Percentiles rank a stretch among this genome's conserved stretches.
Conservation (phyloP, 202 grass and related monocot species). For the Cymbopogon flexuosus region DNA sequence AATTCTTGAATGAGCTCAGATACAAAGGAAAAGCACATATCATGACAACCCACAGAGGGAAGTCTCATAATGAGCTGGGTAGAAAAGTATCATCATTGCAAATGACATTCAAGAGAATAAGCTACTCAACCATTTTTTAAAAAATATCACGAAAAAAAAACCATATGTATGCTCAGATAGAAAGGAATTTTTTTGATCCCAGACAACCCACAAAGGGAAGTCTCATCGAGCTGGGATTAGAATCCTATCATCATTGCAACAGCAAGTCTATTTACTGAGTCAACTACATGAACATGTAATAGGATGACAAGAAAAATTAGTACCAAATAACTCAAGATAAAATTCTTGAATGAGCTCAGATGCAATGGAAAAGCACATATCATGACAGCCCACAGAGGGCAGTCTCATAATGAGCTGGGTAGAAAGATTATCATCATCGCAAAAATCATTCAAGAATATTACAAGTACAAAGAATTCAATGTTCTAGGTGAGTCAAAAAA, state of each 20-base stretch:
- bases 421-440: slow-evolving; percentile 67
- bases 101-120: background rate
- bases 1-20: slow-evolving; percentile 43
- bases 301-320: background rate
- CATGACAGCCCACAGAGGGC: slow-evolving; percentile 53
- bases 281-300: background rate
- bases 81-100: slow-evolving; percentile 71
- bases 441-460: background rate
- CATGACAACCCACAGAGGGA: slow-evolving; percentile 53
- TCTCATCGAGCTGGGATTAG: slow-evolving; percentile 70
- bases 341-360: slow-evolving; percentile 44
- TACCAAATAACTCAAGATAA: background rate
- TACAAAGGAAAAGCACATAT: slow-evolving; percentile 53
- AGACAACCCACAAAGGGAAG: slow-evolving; percentile 58
- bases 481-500: background rate
- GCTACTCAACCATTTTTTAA: background rate
- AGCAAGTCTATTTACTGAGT: background rate
- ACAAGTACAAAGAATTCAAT: no score
- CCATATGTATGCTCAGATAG: slow-evolving; percentile 43
- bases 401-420: slow-evolving; percentile 92
- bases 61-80: slow-evolving; percentile 94
- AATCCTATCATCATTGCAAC: slow-evolving; percentile 51
- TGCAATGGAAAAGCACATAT: slow-evolving; percentile 49
- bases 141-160: background rate
- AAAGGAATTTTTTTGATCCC: slow-evolving; percentile 36